Evolutionary conservation across 2,329 filamentous ascomycete genomes (phyloP).

Genomic region (Karstenula rhodostoma): DNA sequence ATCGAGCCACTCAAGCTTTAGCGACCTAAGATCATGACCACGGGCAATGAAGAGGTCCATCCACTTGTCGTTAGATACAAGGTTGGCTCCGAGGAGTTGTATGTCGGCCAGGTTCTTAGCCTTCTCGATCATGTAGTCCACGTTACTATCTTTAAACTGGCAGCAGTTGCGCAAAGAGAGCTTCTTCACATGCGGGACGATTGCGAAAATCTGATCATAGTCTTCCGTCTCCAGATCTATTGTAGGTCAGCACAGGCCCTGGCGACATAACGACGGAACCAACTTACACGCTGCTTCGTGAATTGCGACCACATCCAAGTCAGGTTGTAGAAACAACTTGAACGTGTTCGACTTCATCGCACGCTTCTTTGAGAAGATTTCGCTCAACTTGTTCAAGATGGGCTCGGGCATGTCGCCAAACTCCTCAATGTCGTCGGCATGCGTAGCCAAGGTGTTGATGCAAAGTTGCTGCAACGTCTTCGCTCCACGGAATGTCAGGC

Average conservation of each 20-base stretch:
- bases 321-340: conserved; percentile 60
- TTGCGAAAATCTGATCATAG: conserved; percentile 80
- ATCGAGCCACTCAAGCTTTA: conserved; percentile 87
- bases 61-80: conserved; percentile 82
- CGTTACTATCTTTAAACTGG: conserved; percentile 85
- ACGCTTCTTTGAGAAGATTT: conserved; percentile 70
- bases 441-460: conserved; percentile 69
- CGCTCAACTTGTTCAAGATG: conserved; percentile 65
- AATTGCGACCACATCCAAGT: conserved; percentile 64
- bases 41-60: conserved; percentile 70
- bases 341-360: conserved; percentile 62
- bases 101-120: conserved; percentile 74
- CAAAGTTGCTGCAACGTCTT: conserved; percentile 74
- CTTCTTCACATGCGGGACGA: conserved; percentile 71
- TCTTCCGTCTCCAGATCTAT: conserved; percentile 75
- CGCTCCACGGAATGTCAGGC: conserved; percentile 69
- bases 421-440: conserved; percentile 70
- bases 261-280: no score
- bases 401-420: conserved; percentile 68
- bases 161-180: conserved; percentile 85
- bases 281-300: conserved; percentile 67
- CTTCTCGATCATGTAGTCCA: conserved; percentile 81
- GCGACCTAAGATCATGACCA: conserved; percentile 68
- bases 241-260: conserved; percentile 58
- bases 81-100: conserved; percentile 83